A percentile compares a stretch with the other conserved stretches of the same genome.
phyloP scores from a whole-genome alignment of 2,329 filamentous ascomycete species.

The Pestalotiopsis sp. region DNA sequence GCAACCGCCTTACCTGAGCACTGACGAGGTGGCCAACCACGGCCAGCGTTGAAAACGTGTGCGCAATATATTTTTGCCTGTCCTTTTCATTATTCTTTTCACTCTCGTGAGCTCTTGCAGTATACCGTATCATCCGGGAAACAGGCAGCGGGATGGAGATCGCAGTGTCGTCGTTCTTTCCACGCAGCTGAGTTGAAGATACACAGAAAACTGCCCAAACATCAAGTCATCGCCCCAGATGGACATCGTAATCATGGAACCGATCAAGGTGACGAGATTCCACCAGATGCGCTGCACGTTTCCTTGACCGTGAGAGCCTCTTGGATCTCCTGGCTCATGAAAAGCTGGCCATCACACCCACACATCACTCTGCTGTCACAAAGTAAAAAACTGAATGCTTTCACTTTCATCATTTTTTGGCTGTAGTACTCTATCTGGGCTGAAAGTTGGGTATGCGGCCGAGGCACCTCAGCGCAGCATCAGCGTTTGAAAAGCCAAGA shows the following conservation, averaged over 20 bases:
- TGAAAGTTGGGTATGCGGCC: neutral
- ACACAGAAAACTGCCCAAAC: no score
- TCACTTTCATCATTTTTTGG: neutral
- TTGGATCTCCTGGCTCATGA: neutral
- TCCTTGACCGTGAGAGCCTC: no score
- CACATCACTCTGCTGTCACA: neutral
- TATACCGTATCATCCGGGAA: no score
- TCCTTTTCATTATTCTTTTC: neutral
- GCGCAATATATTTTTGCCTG: neutral
- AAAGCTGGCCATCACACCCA: neutral
- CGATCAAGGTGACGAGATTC: no score
- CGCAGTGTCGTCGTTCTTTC: no score
- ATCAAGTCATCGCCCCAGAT: no score
- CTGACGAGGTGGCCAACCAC: neutral
- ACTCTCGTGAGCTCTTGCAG: neutral
- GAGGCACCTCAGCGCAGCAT: neutral
- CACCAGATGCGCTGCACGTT: no score
- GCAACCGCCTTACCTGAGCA: slow-evolving; percentile 2
- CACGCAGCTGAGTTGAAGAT: no score
- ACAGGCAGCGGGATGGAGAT: no score
- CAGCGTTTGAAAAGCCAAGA: neutral
- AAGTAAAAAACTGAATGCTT: neutral
- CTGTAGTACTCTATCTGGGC: neutral
- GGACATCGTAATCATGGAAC: no score
- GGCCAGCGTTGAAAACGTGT: neutral